Percentiles rank a stretch among this genome's conserved stretches.
These are phyloP conservation scores for Vitis hybrid DNA, from an alignment of 177 flowering plant genomes.

Conservation along the genomic window DNA sequence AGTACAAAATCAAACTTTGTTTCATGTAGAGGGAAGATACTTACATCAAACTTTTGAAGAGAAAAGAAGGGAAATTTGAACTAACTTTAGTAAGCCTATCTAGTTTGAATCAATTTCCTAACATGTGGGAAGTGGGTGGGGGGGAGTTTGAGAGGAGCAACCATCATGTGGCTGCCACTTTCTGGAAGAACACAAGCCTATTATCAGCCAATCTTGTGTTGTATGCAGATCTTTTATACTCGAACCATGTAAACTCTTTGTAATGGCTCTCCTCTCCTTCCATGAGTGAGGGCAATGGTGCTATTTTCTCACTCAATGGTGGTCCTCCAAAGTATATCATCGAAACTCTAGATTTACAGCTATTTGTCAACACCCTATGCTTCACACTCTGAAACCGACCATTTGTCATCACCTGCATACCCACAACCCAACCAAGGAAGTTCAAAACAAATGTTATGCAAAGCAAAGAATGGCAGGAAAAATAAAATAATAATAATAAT, in stretches of 20 bases:
- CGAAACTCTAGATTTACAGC: constrained; percentile 23
- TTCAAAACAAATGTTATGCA: no score
- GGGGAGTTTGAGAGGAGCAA: no score
- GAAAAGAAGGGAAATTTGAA: no score
- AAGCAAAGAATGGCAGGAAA: background rate
- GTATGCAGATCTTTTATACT: constrained; percentile 47
- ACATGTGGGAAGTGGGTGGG: no score
- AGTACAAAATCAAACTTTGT: no score
- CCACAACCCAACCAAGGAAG: background rate
- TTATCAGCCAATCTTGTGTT: constrained; percentile 49
- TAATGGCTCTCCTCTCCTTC: constrained; percentile 49
- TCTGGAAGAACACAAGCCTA: constrained; percentile 47
- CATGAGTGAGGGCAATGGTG: constrained; percentile 36
- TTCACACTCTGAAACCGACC: constrained; percentile 17
- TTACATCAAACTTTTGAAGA: no score
- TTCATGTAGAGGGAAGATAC: no score
- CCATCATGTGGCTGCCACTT: constrained; percentile 22
- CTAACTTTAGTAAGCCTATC: no score
- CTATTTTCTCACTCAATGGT: constrained; percentile 35
- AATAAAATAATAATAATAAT: background rate
- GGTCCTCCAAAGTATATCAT: constrained; percentile 71
- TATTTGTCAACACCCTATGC: constrained; percentile 17
- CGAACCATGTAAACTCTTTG: constrained; percentile 60
- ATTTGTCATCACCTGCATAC: constrained; percentile 18
- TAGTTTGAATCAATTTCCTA: no score